Base-by-base conservation (phyloP, 441 rosid genomes). In the Codiaeum variegatum region DNA sequence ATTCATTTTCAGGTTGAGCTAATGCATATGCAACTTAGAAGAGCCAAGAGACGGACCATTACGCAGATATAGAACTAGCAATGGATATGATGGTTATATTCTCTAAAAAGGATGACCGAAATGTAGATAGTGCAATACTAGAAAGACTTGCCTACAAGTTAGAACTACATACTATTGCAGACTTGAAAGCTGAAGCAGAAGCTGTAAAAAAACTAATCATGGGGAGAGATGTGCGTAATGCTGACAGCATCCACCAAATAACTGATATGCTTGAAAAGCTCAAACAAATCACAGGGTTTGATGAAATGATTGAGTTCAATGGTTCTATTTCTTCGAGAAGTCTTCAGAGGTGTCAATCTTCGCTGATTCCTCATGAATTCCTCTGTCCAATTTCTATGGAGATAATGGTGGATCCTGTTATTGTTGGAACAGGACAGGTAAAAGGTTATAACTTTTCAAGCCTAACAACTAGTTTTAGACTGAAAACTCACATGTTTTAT, bases 361-460 rank as follows among this genome's bases (percentile, higher is more conserved):
- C 78, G 34, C 38, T 83, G 7, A 76, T 91, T 71, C 98, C 98
- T 51, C 81, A 86, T 29, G 98, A 93, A 76, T 91, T 86, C 66
- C 85, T 87, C 24, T 91, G 98, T 67, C 98, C 98, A 12, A 91
- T 93, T 66, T 79, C 96, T 2, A 84, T 88, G 16, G 94, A 91
- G 73, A 85, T 93, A 31, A 93, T 93, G 94, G 79, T 67, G 9
- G 94, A 93, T 51, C 98, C 98, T 18, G 97, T 93, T 61, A 90
- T 88, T 6, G 80, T 91, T 52, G 86, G 96, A 21, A 85, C 86
- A 54, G 97, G 98, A 72, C 97, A 91, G 97, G 98, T 93, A 74
- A 67, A 6, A 23, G 42, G 42, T 38, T 38, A 38, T 38, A 34
- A 34, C 36, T 34, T 34, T 34, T 34, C 36, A 6, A 34, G 36